Evolutionary conservation across 805 yeast species (phyloP).

Genomic region (Scheffersomyces ergatensis): DNA sequence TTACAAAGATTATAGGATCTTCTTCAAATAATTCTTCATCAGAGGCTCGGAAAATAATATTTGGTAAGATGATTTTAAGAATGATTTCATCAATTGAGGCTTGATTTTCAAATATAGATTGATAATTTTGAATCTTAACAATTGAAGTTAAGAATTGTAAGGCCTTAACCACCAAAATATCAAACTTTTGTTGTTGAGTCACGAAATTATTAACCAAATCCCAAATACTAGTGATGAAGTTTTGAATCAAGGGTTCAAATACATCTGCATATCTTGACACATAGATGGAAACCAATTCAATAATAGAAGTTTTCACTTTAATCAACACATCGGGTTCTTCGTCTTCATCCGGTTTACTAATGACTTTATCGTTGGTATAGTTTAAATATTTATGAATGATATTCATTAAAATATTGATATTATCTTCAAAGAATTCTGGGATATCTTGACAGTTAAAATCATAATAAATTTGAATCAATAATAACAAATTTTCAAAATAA

Average conservation of each 20-base stretch:
- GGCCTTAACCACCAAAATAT: constrained; percentile 77
- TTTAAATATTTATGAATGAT: constrained; percentile 78
- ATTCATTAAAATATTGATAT: constrained; percentile 72
- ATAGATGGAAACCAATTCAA: constrained; percentile 82
- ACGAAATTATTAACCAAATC: constrained; percentile 57
- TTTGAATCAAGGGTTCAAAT: constrained; percentile 72
- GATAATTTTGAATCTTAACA: constrained; percentile 65
- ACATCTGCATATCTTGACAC: constrained; percentile 91
- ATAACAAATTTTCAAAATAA: constrained; percentile 66
- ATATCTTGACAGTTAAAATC: constrained; percentile 97
- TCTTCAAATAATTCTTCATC: constrained; percentile 96
- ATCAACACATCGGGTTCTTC: constrained; percentile 68
- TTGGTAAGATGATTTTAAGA: constrained; percentile 84
- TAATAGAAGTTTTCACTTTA: constrained; percentile 73
- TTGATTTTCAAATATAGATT: constrained; percentile 58
- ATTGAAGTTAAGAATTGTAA: constrained; percentile 81
- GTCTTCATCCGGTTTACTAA: constrained; percentile 59
- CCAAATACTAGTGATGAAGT: constrained; percentile 85
- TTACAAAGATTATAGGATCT: constrained; percentile 90
- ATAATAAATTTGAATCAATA: constrained; percentile 78
- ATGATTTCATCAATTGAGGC: constrained; percentile 69
- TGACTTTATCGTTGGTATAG: constrained; percentile 52
- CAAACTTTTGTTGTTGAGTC: constrained; percentile 74
- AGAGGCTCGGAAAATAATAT: constrained; percentile 76
- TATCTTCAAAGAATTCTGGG: constrained; percentile 96